Evolutionary conservation across 345 rosid species (phyloP), one percentile per base, ranked within the genome.

Genomic region (Euphorbia pulcherrima): DNA sequence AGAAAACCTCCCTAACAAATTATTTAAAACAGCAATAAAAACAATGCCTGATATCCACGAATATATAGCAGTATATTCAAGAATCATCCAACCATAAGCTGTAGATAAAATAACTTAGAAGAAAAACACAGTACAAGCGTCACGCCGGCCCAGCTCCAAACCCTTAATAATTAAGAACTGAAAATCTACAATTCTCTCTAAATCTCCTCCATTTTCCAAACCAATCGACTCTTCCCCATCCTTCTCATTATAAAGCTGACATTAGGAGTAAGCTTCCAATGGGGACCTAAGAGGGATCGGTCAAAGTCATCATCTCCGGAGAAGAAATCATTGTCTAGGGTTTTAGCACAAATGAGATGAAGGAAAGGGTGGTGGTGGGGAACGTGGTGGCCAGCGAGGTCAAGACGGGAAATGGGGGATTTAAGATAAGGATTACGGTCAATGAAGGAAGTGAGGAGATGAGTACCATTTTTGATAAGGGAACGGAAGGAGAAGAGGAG

Each of bases 21-120:
- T 90, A 72, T 89, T 84, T 41, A 84, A 79, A 20, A 89, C 84
- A 2, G 86, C 88, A 23, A 94, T 84, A 64, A 86, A 94, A 59
- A 82, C 86, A 71, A 90, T 74, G 46, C 92, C 99, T 0, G 84
- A 35, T 58, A 88, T 89, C 89, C 88, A 78, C 2, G 99, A 88
- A 80, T 90, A 93, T 46, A 90, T 83, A 8, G 85, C 86, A 4
- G 96, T 88, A 60, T 89, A 93, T 66, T 92, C 96, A 46, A 93
- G 80, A 79, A 93, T 86, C 75, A 89, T 91, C 96, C 94, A 90
- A 8, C 97, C 97, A 78, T 93, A 93, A 33, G 97, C 94, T 5
- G 91, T 91, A 28, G 94, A 89, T 53, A 93, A 65, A 68, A 89
- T n/a, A 87, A 74, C 87, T 90, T 54, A 89, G 85, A 11, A 93